These are phyloP conservation scores for Alisma plantagoaquatica DNA, from an alignment of 106 monocot species.

Conservation along the genomic window DNA sequence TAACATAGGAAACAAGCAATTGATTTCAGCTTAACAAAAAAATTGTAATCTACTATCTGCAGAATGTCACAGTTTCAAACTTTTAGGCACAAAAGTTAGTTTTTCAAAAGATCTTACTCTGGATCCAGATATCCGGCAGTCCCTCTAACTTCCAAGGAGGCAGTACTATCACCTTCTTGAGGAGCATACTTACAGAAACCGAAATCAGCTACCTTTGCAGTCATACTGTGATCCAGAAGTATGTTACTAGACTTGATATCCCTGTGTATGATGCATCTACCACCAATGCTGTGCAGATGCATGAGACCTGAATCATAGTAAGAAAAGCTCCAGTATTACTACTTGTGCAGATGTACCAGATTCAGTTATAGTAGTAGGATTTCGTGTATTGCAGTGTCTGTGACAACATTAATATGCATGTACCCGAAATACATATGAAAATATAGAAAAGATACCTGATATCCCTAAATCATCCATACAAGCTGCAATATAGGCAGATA, in stretches of 20 bases:
- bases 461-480: too few species aligned
- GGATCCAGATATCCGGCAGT: slow-evolving; percentile 67
- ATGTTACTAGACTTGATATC: slow-evolving; percentile 66
- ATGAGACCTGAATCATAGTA: slow-evolving; percentile 47
- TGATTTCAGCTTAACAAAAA: too few species aligned
- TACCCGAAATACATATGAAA: too few species aligned
- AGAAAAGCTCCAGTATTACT: too few species aligned
- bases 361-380: too few species aligned
- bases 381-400: too few species aligned
- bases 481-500: too few species aligned
- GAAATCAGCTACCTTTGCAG: slow-evolving; percentile 51
- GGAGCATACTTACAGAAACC: slow-evolving; percentile 66
- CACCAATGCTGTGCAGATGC: slow-evolving; percentile 44
- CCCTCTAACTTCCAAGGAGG: slow-evolving; percentile 65
- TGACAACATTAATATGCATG: too few species aligned
- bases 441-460: too few species aligned
- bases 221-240: slow-evolving; percentile 57
- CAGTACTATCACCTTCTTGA: slow-evolving; percentile 51
- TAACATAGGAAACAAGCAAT: too few species aligned
- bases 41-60: too few species aligned
- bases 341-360: too few species aligned
- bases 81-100: not conserved
- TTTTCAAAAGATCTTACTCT: slow-evolving; percentile 32
- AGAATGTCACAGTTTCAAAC: not conserved
- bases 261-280: slow-evolving; percentile 50